Percentiles rank a stretch among this genome's conserved stretches.
Evolutionary conservation across 2,329 filamentous ascomycete species (phyloP).

Genomic region (Ophiostoma sp.): DNA sequence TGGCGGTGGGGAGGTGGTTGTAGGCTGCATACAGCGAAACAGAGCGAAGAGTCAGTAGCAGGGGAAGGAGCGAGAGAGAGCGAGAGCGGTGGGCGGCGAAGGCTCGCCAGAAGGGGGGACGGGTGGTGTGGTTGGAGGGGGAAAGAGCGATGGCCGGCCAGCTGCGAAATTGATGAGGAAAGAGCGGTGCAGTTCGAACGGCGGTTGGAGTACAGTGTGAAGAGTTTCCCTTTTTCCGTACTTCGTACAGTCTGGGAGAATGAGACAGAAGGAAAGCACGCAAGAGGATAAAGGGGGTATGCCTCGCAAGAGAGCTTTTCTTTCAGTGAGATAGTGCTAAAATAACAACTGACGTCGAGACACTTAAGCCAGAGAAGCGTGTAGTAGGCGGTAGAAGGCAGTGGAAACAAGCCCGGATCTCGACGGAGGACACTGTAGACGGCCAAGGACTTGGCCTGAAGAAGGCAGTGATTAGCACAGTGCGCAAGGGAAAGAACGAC

Average conservation of each 20-base stretch:
- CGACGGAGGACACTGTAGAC: background rate
- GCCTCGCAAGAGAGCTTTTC: background rate
- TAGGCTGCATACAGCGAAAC: constrained; percentile 24
- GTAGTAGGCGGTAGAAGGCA: constrained; percentile 24
- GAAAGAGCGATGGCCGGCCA: constrained; percentile 15
- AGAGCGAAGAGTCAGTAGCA: constrained; percentile 34
- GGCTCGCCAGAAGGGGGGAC: background rate
- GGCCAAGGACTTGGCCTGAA: constrained; percentile 5
- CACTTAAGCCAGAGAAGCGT: constrained; percentile 7
- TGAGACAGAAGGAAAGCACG: background rate
- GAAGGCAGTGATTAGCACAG: constrained; percentile 26
- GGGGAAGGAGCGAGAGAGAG: background rate
- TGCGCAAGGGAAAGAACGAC: constrained; percentile 16
- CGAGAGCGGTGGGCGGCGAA: constrained; percentile 24
- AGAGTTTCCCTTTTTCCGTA: background rate
- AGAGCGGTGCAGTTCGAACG: background rate
- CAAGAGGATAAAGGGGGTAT: constrained; percentile 13
- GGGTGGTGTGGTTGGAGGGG: constrained; percentile 10
- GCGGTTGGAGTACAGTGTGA: constrained; percentile 13
- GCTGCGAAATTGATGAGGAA: constrained; percentile 25
- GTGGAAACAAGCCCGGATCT: constrained; percentile 24
- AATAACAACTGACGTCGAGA: background rate
- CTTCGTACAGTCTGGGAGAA: background rate
- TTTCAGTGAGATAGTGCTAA: background rate
- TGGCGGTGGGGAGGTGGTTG: constrained; percentile 25